phyloP scores from a whole-genome alignment of 768 basidiomycete genomes.

The Hericium coralloides region DNA sequence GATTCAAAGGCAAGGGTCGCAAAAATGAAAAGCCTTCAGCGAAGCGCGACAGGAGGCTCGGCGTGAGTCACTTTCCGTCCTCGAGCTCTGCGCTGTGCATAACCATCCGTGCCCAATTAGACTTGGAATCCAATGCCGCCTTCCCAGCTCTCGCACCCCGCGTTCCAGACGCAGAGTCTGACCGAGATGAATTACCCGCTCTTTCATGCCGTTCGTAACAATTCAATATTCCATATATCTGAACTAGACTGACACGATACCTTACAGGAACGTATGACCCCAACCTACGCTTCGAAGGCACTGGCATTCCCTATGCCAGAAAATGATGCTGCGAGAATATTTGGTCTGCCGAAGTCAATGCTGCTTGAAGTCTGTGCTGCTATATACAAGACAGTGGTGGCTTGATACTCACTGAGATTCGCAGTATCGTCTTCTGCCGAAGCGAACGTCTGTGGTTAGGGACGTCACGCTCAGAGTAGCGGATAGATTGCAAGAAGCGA shows the following conservation, averaged over 20 bases:
- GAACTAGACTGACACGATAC: neutral
- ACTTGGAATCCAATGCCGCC: conserved; percentile 34
- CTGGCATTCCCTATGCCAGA: conserved; percentile 10
- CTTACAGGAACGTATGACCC: conserved; percentile 6
- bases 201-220: conserved; percentile 34
- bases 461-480: conserved; percentile 50
- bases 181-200: conserved; percentile 29
- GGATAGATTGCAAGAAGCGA: conserved; percentile 43
- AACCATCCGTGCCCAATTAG: conserved; percentile 18
- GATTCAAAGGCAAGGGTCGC: conserved; percentile 3
- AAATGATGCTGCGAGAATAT: conserved; percentile 12
- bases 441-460: conserved; percentile 66
- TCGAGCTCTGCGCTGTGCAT: neutral
- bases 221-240: neutral
- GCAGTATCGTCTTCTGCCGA: conserved; percentile 62
- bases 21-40: conserved; percentile 2
- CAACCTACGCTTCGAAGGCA: conserved; percentile 6
- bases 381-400: neutral
- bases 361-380: conserved; percentile 6
- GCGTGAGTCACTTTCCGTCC: conserved; percentile 2
- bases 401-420: neutral
- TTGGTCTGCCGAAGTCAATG: conserved; percentile 4
- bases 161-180: conserved; percentile 31
- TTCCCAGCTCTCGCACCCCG: conserved; percentile 27
- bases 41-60: conserved; percentile 5